Evolutionary conservation across 2,329 filamentous ascomycete genomes (phyloP), one percentile per base, ranked within the genome.

Genomic region (Trematosphaeria pertusa): DNA sequence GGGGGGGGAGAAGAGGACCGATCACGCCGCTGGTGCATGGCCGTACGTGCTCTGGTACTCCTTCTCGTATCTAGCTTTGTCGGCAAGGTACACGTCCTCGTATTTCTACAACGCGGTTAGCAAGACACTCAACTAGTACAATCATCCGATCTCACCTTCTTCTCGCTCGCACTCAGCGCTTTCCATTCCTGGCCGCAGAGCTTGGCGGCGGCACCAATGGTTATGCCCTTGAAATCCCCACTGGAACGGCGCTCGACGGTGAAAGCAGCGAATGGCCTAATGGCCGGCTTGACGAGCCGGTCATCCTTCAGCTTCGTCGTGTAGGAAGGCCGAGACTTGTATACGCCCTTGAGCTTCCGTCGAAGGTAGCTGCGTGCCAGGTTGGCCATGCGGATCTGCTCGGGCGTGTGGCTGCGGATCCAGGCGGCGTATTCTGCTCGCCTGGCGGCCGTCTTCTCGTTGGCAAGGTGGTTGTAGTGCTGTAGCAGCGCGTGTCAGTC

Each of bases 361-460:
- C 64, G 62, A 14, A 80, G 57, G 4, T 33, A 9, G 1, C 30
- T 48, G 28, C 86, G 81, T 9, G 86, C 86, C 9, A 54, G 61
- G 64, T 88, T 88, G 46, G 86, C 85, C 3, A 74, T 48, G 35
- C 72, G 73, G 56, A 88, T 87, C 60, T 86, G 65, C 4, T 81
- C 72, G 8, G 82, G 78, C 1, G 81, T 81, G 60, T 85, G 69
- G 3, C 67, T 70, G 22, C 78, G 65, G 15, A 88, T 65, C 82
- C 82, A 88, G 48, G 75, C 62, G 21, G 79, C 71, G 61, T 78
- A 80, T 11, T 71, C 73, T 15, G 71, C 69, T 15, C 65, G 56
- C 38, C 78, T 78, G 11, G 72, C 68, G 31, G 71, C 73, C 15
- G 65, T 76, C 54, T 75, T 78, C 48, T 78, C 61, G 44, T 74